Evolutionary conservation across 139 green algal species (phyloP), one percentile per base, ranked within the genome.

Genomic region (Micractinium sp.): DNA sequence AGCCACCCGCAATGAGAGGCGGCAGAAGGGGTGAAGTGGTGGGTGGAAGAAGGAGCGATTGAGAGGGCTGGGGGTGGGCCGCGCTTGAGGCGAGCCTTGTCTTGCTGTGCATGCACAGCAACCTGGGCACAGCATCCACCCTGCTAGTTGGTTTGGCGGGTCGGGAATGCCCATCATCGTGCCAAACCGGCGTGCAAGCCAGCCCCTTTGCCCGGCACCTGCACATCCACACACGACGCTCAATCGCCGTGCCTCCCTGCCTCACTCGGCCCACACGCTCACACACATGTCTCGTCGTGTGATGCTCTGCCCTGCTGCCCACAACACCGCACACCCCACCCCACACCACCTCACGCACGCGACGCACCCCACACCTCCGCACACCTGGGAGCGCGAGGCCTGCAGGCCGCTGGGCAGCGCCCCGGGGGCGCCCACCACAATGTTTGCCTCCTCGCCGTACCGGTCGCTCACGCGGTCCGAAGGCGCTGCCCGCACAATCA

Each of bases 401-500:
- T 60, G 41, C 41, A 87, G 80, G 66, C 71, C 71, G 25, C 18
- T 3, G n/a, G 87, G 87, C 67, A 87, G 80, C n/a, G 22, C 22
- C 31, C 87, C 79, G 15, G 79, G 19, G 38, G 76, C 20, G 12
- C 66, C 38, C 63, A 86, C 86, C 77, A 90, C 86, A 29, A 86
- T 29, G 63, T 81, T 81, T 29, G 86, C 86, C 77, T 86, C 31
- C 60, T 79, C 86, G 63, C 75, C 86, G 19, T 90, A 86, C 31
- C 86, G 76, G n/a, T 90, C 86, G 19, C 36, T 79, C 38, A 90
- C 86, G 23, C 61, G 76, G 74, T 89, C 86, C 13, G 56, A 79
- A 36, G 76, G 60, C 12, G 86, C 86, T 9, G 86, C 78, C 5
- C 86, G 86, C 53, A 90, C 61, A 15, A 90, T 38, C 77, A 90